Evolutionary conservation across 768 basidiomycete genomes (phyloP).

Genomic region (Tephrocybe sp.): DNA sequence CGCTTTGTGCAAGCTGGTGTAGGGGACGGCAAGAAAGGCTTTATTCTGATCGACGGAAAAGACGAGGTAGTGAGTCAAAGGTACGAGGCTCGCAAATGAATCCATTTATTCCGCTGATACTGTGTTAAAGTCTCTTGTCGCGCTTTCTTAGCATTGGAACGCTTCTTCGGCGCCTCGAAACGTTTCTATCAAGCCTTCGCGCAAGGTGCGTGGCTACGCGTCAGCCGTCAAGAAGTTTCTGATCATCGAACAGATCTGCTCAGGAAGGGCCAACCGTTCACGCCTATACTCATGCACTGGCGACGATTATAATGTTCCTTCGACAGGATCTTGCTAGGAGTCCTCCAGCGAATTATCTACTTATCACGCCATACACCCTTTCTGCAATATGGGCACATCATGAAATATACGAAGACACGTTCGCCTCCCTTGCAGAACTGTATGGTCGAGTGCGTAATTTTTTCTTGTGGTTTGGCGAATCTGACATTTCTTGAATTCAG

Average conservation of each 20-base stretch:
- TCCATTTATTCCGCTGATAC: background rate
- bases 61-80: constrained; percentile 58
- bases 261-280: constrained; percentile 56
- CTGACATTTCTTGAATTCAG: constrained; percentile 21
- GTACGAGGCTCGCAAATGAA: constrained; percentile 30
- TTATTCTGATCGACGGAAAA: constrained; percentile 55
- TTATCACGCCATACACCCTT: constrained; percentile 25
- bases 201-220: constrained; percentile 38
- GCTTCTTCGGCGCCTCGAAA: constrained; percentile 65
- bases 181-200: constrained; percentile 45
- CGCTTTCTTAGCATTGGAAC: constrained; percentile 73
- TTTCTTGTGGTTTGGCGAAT: background rate
- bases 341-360: constrained; percentile 32
- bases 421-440: constrained; percentile 54
- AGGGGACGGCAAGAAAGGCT: constrained; percentile 29
- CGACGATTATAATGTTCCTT: constrained; percentile 51
- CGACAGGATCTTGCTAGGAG: constrained; percentile 43
- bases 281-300: constrained; percentile 66
- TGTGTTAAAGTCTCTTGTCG: constrained; percentile 46
- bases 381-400: constrained; percentile 52
- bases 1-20: constrained; percentile 52
- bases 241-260: constrained; percentile 34
- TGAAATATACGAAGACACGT: constrained; percentile 44
- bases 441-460: constrained; percentile 54
- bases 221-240: background rate